Evolutionary conservation across 2,329 filamentous ascomycete species (phyloP).

Genomic region (Alternaria angustiovoidea): DNA sequence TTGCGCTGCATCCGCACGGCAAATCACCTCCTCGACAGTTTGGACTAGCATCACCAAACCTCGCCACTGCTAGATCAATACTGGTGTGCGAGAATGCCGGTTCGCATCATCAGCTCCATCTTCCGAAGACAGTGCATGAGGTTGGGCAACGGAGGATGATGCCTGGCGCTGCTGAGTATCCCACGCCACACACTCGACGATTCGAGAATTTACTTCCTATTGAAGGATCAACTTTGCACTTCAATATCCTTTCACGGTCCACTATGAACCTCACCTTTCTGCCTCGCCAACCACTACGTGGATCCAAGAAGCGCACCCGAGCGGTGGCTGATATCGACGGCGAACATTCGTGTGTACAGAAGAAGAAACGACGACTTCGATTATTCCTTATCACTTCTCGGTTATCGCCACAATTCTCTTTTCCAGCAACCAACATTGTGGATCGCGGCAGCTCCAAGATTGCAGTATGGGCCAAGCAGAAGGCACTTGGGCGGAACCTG

Average conservation of each 20-base stretch:
- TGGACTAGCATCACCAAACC: slow-evolving; percentile 6
- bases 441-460: slow-evolving; percentile 65
- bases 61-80: slow-evolving; percentile 5
- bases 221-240: slow-evolving; percentile 42
- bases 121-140: slow-evolving; percentile 39
- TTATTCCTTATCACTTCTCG: slow-evolving; percentile 71
- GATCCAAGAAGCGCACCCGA: slow-evolving; percentile 61
- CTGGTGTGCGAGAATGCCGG: slow-evolving; percentile 40
- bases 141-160: slow-evolving; percentile 43
- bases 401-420: slow-evolving; percentile 73
- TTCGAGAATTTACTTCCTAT: slow-evolving; percentile 21
- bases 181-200: slow-evolving; percentile 18
- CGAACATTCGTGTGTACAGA: slow-evolving; percentile 58
- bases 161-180: slow-evolving; percentile 21
- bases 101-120: slow-evolving; percentile 24
- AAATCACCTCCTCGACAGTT: slow-evolving; percentile 4
- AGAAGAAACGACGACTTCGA: slow-evolving; percentile 73
- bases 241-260: slow-evolving; percentile 34
- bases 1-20: slow-evolving; percentile 24
- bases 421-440: slow-evolving; percentile 73
- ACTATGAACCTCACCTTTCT: slow-evolving; percentile 48
- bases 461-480: slow-evolving; percentile 58
- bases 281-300: slow-evolving; percentile 30
- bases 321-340: slow-evolving; percentile 66
- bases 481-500: slow-evolving; percentile 59